These are phyloP conservation scores for Pyrenophora graminea DNA, from an alignment of 2,329 filamentous ascomycete species.

Conservation along the genomic window DNA sequence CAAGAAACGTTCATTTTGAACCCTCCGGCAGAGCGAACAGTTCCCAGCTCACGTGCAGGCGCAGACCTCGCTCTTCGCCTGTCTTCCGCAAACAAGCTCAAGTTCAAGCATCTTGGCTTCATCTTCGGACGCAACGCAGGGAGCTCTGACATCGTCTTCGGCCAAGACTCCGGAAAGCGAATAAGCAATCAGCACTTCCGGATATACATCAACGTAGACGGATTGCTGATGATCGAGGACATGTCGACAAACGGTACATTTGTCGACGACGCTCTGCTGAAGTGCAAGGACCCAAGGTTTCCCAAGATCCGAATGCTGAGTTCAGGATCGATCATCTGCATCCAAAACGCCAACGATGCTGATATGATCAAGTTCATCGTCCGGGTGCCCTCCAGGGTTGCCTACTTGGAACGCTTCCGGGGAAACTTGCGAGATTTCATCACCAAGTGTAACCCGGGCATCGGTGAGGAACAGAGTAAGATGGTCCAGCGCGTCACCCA, in stretches of 20 bases:
- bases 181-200: constrained; percentile 96
- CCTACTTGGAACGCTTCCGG: constrained; percentile 68
- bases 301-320: constrained; percentile 66
- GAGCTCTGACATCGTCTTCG: constrained; percentile 73
- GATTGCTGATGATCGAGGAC: constrained; percentile 89
- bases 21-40: constrained; percentile 25
- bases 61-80: constrained; percentile 78
- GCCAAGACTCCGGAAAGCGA: constrained; percentile 66
- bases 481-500: constrained; percentile 32
- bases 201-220: constrained; percentile 85
- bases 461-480: constrained; percentile 31
- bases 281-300: constrained; percentile 48
- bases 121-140: constrained; percentile 77
- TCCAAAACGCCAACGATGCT: constrained; percentile 58
- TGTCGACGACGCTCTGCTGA: constrained; percentile 74
- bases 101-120: constrained; percentile 73
- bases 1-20: constrained; percentile 57
- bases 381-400: constrained; percentile 74
- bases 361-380: constrained; percentile 82
- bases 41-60: constrained; percentile 26
- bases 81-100: constrained; percentile 65
- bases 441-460: constrained; percentile 33
- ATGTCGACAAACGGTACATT: constrained; percentile 94
- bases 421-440: constrained; percentile 73
- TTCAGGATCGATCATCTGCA: constrained; percentile 73